Conservation (phyloP, 495 filamentous ascomycete genomes). For the Tetracladium marchalianum region DNA sequence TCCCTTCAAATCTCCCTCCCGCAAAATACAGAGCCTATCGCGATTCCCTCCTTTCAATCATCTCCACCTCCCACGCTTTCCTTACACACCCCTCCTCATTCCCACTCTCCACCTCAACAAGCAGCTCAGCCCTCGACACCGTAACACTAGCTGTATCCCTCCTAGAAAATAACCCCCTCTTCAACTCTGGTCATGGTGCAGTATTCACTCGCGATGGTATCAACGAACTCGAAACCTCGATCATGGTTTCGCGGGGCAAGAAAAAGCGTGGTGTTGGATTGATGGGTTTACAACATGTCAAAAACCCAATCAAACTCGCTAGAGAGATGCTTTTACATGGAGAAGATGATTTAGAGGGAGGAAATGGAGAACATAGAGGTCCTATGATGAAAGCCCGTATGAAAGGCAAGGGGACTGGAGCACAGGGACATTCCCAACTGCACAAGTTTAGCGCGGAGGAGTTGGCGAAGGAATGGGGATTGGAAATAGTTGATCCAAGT, state of each 20-base stretch:
- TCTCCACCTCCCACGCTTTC: conserved; percentile 18
- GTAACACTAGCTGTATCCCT: conserved; percentile 66
- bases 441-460: conserved; percentile 55
- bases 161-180: conserved; percentile 74
- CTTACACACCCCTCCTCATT: conserved; percentile 13
- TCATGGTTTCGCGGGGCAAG: conserved; percentile 71
- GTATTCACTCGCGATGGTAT: conserved; percentile 76
- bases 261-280: conserved; percentile 71
- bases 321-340: conserved; percentile 58
- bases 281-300: conserved; percentile 59
- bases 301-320: conserved; percentile 72
- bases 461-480: conserved; percentile 54
- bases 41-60: conserved; percentile 52
- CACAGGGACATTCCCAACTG: conserved; percentile 61
- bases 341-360: conserved; percentile 33
- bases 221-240: conserved; percentile 81
- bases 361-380: conserved; percentile 22
- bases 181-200: conserved; percentile 78
- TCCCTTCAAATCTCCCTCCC: conserved; percentile 53
- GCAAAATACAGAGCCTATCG: conserved; percentile 50
- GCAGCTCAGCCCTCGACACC: conserved; percentile 48
- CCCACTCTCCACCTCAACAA: neutral
- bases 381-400: conserved; percentile 3
- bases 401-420: conserved; percentile 6
- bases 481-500: conserved; percentile 50